Evolutionary conservation across 306 rosid species (phyloP).

Genomic region (Cucurbita ficifolia): DNA sequence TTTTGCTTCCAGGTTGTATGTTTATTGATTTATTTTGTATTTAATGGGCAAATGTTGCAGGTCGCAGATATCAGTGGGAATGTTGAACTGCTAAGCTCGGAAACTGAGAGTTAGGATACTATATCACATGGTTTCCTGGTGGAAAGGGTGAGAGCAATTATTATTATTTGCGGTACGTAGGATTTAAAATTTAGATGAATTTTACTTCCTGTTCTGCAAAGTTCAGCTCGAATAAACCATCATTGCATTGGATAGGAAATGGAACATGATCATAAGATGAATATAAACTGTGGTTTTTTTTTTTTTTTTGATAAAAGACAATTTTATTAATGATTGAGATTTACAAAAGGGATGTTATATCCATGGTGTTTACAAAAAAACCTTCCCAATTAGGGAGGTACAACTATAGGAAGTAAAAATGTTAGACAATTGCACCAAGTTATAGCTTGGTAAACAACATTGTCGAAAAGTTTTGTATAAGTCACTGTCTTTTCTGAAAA

Average conservation of each 20-base stretch:
- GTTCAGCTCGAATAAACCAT: neutral
- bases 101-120: slow-evolving; percentile 21
- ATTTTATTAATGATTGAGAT: too few relatives aligned
- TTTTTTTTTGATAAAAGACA: too few relatives aligned
- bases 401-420: too few relatives aligned
- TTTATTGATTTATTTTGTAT: neutral
- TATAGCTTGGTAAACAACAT: too few relatives aligned
- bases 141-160: slow-evolving; percentile 25
- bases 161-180: neutral
- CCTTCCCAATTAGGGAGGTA: too few relatives aligned
- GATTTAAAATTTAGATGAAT: neutral
- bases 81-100: slow-evolving; percentile 21
- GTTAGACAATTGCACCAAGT: too few relatives aligned
- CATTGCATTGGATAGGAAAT: neutral
- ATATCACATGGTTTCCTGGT: slow-evolving; percentile 6
- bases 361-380: too few relatives aligned
- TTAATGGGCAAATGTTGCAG: slow-evolving; percentile 13
- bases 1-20: neutral
- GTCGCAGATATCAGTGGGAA: slow-evolving; percentile 12
- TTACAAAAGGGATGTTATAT: too few relatives aligned
- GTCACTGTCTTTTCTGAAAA: too few relatives aligned
- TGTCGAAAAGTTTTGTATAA: too few relatives aligned
- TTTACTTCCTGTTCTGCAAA: neutral
- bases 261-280: too few relatives aligned
- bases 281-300: too few relatives aligned